Evolutionary conservation across 2,329 filamentous ascomycete genomes (phyloP), one percentile per base, ranked within the genome.

Genomic region (Orbilia brochopaga): DNA sequence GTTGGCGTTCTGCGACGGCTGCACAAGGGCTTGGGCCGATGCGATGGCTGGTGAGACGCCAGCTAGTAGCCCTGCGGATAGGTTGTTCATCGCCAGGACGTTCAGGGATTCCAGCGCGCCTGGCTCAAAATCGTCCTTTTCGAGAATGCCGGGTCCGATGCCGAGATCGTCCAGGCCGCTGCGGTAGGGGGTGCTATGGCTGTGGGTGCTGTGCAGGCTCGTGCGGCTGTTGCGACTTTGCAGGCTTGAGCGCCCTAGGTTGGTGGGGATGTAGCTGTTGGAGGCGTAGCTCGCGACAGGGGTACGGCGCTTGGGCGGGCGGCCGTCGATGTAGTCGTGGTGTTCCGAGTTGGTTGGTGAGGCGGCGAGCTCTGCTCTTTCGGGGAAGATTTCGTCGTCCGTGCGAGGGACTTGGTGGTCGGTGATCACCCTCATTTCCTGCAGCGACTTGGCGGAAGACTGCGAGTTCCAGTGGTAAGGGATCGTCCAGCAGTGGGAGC

Each of bases 401-500:
- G 55, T 55, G 13, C 51, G 55, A 19, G 59, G 55, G 23, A 58
- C 30, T n/a, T 59, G 67, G 6, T 60, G 61, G 24, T 65, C 61
- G 15, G 61, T 42, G 2, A 61, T 37, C 13, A 50, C 37, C n/a
- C 46, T 13, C 55, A 67, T 67, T 3, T 73, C 62, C 37, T 54
- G 50, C 7, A 66, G 35, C 4, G 56, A 54, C 53, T 73, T 65
- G 19, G 69, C 69, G 8, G 69, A 73, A 1, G 66, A 59, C 40
- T 70, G 66, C 6, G 66, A 64, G 51, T 64, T 64, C 82, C 83
- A 83, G 4, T 76, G 78, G n/a, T 76, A 79, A 1, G 80, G 79
- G 10, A 80, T 80, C 0, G 78, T 69, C 84, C 84, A 86, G 78
- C 84, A 86, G 74, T 85, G 81, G 1, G 69, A 62, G 5, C 69